Evolutionary conservation across 2,329 filamentous ascomycete species (phyloP).

Genomic region (Fusarium euwallaceae): DNA sequence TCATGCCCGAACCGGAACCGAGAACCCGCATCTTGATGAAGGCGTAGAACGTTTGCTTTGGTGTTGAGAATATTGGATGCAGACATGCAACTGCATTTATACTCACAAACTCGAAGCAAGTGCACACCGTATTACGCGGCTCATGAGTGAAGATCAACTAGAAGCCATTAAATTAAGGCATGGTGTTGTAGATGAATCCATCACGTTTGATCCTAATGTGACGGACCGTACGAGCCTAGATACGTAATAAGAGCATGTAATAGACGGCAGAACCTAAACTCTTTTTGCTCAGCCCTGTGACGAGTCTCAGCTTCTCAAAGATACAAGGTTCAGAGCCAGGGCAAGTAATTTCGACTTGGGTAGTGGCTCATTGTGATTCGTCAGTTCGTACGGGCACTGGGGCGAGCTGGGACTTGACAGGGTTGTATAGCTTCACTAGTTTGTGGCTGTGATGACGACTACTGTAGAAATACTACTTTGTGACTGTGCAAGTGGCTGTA

Average conservation of each 20-base stretch:
- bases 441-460: background rate
- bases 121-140: background rate
- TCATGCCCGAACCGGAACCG: background rate
- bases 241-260: background rate
- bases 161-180: background rate
- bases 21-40: background rate
- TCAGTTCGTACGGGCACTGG: slow-evolving; percentile 1
- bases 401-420: background rate
- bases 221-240: background rate
- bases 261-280: background rate
- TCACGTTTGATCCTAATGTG: background rate
- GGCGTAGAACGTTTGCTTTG: background rate
- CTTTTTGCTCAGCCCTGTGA: background rate
- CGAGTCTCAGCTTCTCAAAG: background rate
- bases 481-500: background rate
- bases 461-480: background rate
- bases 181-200: background rate
- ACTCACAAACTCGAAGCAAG: background rate
- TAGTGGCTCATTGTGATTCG: background rate
- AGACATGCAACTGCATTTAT: background rate
- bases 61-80: background rate
- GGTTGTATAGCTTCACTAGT: background rate
- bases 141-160: background rate
- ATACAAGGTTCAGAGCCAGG: background rate
- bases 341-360: background rate